These are phyloP conservation scores for Thalassiosira mediterranea DNA, from an alignment of 352 stramenopile species.

Conservation along the genomic window DNA sequence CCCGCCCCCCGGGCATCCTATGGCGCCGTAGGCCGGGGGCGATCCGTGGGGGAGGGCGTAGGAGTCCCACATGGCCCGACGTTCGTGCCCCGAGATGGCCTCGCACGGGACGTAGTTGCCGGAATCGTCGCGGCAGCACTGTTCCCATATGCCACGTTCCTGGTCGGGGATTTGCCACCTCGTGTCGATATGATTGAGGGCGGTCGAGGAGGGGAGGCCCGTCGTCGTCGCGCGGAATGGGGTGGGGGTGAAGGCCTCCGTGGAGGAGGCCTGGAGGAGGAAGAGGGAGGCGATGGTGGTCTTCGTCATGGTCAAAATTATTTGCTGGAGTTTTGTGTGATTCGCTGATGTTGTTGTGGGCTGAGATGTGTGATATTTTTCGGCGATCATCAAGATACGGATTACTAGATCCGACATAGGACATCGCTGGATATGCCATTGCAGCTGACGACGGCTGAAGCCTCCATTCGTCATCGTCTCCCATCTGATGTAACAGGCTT, in stretches of 20 bases:
- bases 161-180: conserved; percentile 19
- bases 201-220: not conserved
- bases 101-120: conserved; percentile 18
- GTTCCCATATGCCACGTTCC: conserved; percentile 34
- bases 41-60: conserved; percentile 27
- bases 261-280: conserved; percentile 14
- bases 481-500: too few species aligned
- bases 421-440: too few species aligned
- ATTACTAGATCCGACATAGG: too few species aligned
- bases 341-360: not conserved
- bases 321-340: not conserved
- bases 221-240: not conserved
- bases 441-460: too few species aligned
- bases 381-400: too few species aligned
- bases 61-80: conserved; percentile 10
- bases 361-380: too few species aligned
- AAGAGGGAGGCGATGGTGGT: conserved; percentile 14
- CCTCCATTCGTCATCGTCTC: too few species aligned
- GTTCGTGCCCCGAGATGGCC: conserved; percentile 26
- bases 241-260: conserved; percentile 10
- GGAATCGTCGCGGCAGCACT: conserved; percentile 2
- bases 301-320: conserved; percentile 11
- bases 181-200: conserved; percentile 23
- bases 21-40: not conserved
- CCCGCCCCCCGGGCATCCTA: conserved; percentile 24